phyloP scores from a whole-genome alignment of 129 eudicot genomes.

The Flaveria sonorensis region DNA sequence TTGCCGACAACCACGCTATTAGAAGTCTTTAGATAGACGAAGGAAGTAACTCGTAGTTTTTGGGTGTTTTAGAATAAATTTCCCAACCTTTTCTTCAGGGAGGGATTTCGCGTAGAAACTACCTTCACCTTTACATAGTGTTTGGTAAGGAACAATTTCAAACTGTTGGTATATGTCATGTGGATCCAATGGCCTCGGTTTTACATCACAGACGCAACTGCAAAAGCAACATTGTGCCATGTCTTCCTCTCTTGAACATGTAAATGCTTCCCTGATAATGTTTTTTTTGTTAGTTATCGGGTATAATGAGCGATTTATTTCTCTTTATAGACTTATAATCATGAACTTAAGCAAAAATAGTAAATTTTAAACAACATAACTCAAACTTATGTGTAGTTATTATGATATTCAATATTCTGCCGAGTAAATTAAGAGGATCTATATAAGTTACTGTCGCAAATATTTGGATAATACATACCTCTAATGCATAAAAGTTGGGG shows the following conservation, averaged over 20 bases:
- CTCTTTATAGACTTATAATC: no score
- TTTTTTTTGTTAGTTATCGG: not conserved
- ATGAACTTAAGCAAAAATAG: no score
- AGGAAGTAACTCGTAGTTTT: constrained; percentile 39
- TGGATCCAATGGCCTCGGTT: constrained; percentile 65
- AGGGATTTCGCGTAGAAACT: constrained; percentile 50
- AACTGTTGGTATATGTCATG: constrained; percentile 56
- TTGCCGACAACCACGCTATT: constrained; percentile 52
- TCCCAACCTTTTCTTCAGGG: constrained; percentile 50
- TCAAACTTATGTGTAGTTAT: no score
- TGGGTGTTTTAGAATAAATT: constrained; percentile 45
- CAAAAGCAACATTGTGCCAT: constrained; percentile 53
- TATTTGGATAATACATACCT: no score
- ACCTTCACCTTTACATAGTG: constrained; percentile 25
- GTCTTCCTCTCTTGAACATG: constrained; percentile 71
- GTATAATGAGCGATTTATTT: no score
- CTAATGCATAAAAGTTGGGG: no score
- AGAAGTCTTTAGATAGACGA: constrained; percentile 36
- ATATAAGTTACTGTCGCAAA: no score
- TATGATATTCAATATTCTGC: no score
- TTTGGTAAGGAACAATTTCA: constrained; percentile 34
- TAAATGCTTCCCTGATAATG: constrained; percentile 50
- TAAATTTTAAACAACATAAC: no score
- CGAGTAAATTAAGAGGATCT: no score
- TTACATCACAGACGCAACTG: constrained; percentile 42